These are phyloP conservation scores for Passiflora organensis DNA, from an alignment of 345 rosid genomes.

Conservation along the genomic window DNA sequence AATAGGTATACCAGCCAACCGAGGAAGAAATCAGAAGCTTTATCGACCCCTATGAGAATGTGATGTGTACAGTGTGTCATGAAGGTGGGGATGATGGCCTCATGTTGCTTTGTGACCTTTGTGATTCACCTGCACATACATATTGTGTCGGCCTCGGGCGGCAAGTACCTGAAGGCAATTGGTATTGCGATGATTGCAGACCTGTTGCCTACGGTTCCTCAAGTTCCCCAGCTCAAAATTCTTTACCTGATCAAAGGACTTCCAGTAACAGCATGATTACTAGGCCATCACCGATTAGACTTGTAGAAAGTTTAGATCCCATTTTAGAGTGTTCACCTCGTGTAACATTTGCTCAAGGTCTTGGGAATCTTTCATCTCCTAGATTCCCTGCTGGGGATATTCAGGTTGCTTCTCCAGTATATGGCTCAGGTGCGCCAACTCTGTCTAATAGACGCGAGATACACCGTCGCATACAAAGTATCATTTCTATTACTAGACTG, in stretches of 20 bases:
- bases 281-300: constrained; percentile 42
- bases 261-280: constrained; percentile 33
- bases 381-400: constrained; percentile 50
- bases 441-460: constrained; percentile 72
- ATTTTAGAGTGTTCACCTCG: constrained; percentile 49
- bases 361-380: constrained; percentile 56
- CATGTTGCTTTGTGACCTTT: constrained; percentile 91
- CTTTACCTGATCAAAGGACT: constrained; percentile 49
- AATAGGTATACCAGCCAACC: constrained; percentile 90
- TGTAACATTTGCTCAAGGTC: constrained; percentile 34
- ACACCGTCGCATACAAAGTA: constrained; percentile 76
- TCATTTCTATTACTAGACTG: constrained; percentile 53
- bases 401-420: constrained; percentile 49
- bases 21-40: constrained; percentile 97
- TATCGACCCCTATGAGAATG: constrained; percentile 91
- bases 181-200: constrained; percentile 96
- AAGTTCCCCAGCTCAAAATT: constrained; percentile 50
- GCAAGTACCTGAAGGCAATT: constrained; percentile 96
- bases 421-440: constrained; percentile 74
- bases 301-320: constrained; percentile 44
- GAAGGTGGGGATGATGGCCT: constrained; percentile 97
- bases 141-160: constrained; percentile 92
- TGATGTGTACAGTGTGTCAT: constrained; percentile 85
- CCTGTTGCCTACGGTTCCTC: constrained; percentile 76
- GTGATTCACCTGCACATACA: constrained; percentile 99